Base-by-base conservation (phyloP, 441 rosid species). In the Dalechampia spathulata region DNA sequence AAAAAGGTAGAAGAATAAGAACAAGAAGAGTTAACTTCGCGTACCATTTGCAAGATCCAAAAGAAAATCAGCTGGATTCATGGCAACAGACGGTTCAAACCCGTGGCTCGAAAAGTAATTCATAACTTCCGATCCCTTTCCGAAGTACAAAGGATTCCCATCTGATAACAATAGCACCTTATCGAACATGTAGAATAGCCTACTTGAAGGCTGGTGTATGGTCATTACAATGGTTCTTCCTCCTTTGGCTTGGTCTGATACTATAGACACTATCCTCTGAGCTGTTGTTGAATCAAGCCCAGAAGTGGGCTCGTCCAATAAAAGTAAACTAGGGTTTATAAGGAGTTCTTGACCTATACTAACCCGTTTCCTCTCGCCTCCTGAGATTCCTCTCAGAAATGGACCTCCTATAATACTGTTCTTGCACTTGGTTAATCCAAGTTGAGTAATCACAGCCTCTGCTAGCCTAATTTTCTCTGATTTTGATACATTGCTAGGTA, bases 271-370 rank as follows among this genome's bases (percentile, higher is more conserved):
- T 16, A 72, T 67, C 51, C 69, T 59, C 27, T 67, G 72, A 16
- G 76, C 76, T 10, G 76, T 67, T 10, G 76, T 72, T 1, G 76
- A 72, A 40, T 72, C 76, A 19, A 72, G 67, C 19, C 73, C 73
- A 0, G 76, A 72, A 5, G 76, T 72, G 3, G 80, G 80, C 48
- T 75, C 80, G 41, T 75, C 80, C 19, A 75, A 41, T 15, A 75
- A 61, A 17, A 75, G 43, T n/a, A 75, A 7, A 49, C 74, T 72
- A 1, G 80, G 80, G 49, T 75, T 68, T 49, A 72, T 48, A 20
- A 75, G 53, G 60, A 75, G 52, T 43, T 75, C 77, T 53, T 75
- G 74, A 1, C 72, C 77, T 7, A 72, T 75, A 19, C 80, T 68
- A 16, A 72, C 77, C 70, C 77, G 46, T 55, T 72, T 75, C 19